Percentiles rank a stretch among this genome's conserved stretches.
These are phyloP conservation scores for Ustilago curta DNA, from an alignment of 1,284 basidiomycete genomes.

Conservation along the genomic window DNA sequence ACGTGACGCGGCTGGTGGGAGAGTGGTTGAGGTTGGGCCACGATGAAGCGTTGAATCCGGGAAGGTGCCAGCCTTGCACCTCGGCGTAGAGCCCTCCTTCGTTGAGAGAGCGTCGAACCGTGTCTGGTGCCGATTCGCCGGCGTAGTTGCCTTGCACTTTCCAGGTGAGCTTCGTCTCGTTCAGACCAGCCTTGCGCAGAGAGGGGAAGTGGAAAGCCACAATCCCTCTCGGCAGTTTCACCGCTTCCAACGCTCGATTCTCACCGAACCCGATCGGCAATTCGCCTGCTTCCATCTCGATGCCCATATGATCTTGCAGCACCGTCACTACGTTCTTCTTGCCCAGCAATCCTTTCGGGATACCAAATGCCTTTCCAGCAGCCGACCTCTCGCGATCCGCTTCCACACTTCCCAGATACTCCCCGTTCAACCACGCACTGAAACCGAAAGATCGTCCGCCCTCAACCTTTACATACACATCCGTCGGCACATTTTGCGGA, in stretches of 20 bases:
- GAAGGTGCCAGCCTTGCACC: conserved; percentile 83
- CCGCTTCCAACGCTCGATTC: conserved; percentile 63
- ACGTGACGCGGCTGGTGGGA: conserved; percentile 74
- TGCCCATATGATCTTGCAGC: conserved; percentile 82
- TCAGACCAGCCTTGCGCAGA: conserved; percentile 40
- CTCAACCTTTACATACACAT: conserved; percentile 79
- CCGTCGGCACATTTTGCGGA: conserved; percentile 71
- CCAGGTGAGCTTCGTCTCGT: conserved; percentile 74
- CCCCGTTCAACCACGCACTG: conserved; percentile 81
- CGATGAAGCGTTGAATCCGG: conserved; percentile 76
- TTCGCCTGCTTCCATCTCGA: conserved; percentile 72
- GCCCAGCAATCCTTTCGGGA: conserved; percentile 75
- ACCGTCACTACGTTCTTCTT: conserved; percentile 79
- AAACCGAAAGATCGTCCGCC: conserved; percentile 82
- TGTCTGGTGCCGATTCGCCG: conserved; percentile 81
- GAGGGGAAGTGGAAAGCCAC: conserved; percentile 74
- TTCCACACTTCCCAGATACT: conserved; percentile 76
- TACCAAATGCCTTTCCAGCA: conserved; percentile 60
- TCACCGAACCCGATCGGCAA: conserved; percentile 36
- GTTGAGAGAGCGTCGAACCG: conserved; percentile 78
- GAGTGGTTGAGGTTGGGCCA: conserved; percentile 75
- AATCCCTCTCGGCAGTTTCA: conserved; percentile 80
- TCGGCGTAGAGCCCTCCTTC: conserved; percentile 84
- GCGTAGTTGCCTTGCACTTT: conserved; percentile 84
- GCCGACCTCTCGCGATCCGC: conserved; percentile 32